phyloP scores from a whole-genome alignment of 108 stramenopile species.

The Mediolabrus comicus region DNA sequence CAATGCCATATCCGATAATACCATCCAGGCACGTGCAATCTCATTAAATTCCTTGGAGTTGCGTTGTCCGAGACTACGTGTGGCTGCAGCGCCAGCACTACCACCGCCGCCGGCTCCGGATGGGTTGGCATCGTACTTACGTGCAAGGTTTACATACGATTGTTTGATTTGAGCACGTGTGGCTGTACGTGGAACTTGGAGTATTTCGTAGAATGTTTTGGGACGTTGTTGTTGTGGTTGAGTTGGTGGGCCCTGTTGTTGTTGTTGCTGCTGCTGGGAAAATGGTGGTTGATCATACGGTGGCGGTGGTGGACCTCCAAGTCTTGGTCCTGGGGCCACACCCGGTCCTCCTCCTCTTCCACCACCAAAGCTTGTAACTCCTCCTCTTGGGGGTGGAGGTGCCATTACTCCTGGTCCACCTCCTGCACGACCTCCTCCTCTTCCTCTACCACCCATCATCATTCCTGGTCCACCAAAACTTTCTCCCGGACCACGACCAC shows the following conservation, averaged over 20 bases:
- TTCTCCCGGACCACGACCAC: too few relatives aligned
- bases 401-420: background rate
- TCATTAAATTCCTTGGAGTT: conserved; percentile 25
- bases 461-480: background rate
- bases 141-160: conserved; percentile 14
- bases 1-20: conserved; percentile 27
- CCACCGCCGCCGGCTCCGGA: conserved; percentile 14
- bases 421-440: too few relatives aligned
- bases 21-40: conserved; percentile 43
- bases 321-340: background rate
- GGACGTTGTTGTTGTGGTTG: background rate
- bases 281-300: background rate
- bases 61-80: conserved; percentile 2
- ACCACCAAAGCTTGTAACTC: background rate
- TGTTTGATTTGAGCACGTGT: conserved; percentile 31
- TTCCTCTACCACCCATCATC: too few relatives aligned
- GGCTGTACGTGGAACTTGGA: conserved; percentile 30
- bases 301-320: too few relatives aligned
- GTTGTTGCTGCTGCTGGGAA: background rate
- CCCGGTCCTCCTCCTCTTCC: background rate
- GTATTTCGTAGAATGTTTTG: conserved; percentile 34
- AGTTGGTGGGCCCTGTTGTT: background rate
- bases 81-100: background rate
- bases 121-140: conserved; percentile 16
- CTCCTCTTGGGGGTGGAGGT: background rate